Conservation (phyloP, 2,329 filamentous ascomycete genomes). For the Fusarium pseudoanthophilum region DNA sequence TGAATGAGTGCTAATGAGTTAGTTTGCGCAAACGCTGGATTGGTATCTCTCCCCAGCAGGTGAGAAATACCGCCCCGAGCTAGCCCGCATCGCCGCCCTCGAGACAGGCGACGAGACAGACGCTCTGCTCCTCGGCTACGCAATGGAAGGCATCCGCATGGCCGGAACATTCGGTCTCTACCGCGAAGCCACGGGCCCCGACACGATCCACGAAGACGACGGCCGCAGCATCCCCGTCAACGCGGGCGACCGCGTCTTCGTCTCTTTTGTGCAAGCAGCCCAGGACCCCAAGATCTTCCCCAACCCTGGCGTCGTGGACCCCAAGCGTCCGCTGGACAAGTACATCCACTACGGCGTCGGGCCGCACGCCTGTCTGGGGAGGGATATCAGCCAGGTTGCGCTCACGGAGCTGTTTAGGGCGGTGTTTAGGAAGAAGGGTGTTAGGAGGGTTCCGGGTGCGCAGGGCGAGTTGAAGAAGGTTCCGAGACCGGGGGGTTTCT, state of each 20-base stretch:
- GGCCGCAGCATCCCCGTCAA: slow-evolving; percentile 62
- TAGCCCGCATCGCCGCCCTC: slow-evolving; percentile 68
- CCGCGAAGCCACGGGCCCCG: slow-evolving; percentile 61
- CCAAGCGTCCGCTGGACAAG: slow-evolving; percentile 69
- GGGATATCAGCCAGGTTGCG: slow-evolving; percentile 68
- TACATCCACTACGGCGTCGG: slow-evolving; percentile 75
- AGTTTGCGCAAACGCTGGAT: slow-evolving; percentile 79
- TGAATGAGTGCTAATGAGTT: slow-evolving; percentile 32
- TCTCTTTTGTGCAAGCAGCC: slow-evolving; percentile 68
- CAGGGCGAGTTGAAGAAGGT: slow-evolving; percentile 77
- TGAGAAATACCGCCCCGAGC: slow-evolving; percentile 65
- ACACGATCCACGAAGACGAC: slow-evolving; percentile 63
- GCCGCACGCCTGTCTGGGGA: slow-evolving; percentile 70
- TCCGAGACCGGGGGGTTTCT: slow-evolving; percentile 62
- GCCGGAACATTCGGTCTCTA: slow-evolving; percentile 71
- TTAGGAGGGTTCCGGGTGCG: slow-evolving; percentile 69
- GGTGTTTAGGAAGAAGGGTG: slow-evolving; percentile 68
- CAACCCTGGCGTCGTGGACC: slow-evolving; percentile 68
- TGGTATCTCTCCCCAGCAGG: slow-evolving; percentile 73
- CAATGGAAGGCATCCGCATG: slow-evolving; percentile 77
- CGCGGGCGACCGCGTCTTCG: slow-evolving; percentile 69
- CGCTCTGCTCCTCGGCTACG: slow-evolving; percentile 73
- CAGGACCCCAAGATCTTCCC: slow-evolving; percentile 70
- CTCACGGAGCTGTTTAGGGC: slow-evolving; percentile 75
- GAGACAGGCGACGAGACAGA: slow-evolving; percentile 68